Evolutionary conservation across 75 land plant species (phyloP), one percentile per base, ranked within the genome.

Genomic region (Isoetes taiwanensis): DNA sequence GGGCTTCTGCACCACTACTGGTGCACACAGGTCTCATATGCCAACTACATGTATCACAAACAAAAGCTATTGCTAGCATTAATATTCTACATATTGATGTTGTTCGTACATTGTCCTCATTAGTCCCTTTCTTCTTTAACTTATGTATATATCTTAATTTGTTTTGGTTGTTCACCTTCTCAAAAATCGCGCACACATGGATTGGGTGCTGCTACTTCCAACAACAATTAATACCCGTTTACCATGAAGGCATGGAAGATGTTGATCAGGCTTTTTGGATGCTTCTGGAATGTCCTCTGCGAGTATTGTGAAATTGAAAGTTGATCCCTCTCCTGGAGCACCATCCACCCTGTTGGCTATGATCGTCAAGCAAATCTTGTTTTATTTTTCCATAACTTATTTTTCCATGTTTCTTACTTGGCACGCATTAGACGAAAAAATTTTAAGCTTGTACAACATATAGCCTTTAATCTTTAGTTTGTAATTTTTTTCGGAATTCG

Each of bases 11-110:
- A n/a, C 50, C 23, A 23, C n/a, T n/a, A 8, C n/a, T 46, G 8
- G 50, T 23, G 19, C 50, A 46, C n/a, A 46, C n/a, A 19, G 50
- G 50, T 23, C 50, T 46, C 50, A 46, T 46, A 8, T 46, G 12
- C 25, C 16, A 46, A 46, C 50, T 46, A 23, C 5, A 46, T 19
- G 25, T 6, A 46, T 14, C 16, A 46, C 50, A 46, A 8, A n/a
- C 50, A 23, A 37, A 14, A 37, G 9, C 14, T 37, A n/a, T n/a
- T n/a, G n/a, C n/a, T n/a, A n/a, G n/a, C n/a, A n/a, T n/a, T n/a
- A n/a, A n/a, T n/a, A n/a, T n/a, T n/a, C n/a, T n/a, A n/a, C n/a
- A n/a, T n/a, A n/a, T n/a, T n/a, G n/a, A n/a, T n/a, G n/a, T n/a
- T n/a, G n/a, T n/a, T n/a, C n/a, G n/a, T n/a, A n/a, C n/a, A n/a